Base-by-base conservation (phyloP, 768 basidiomycete genomes). In the Tricholoma saponaceum region DNA sequence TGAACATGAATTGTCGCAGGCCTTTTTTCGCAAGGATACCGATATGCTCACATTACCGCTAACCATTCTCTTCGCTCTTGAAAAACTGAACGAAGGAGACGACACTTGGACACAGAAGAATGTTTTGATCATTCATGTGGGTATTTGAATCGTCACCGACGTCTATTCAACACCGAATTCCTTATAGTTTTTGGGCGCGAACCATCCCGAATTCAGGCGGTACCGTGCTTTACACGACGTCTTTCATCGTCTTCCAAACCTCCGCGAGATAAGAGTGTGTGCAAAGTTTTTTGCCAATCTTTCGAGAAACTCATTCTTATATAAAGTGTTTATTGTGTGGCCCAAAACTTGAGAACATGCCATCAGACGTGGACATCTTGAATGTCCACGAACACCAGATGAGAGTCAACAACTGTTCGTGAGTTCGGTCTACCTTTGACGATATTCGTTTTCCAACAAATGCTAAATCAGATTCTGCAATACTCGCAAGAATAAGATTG, bases 1-100 rank as follows among this genome's bases (percentile, higher is more conserved):
- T 22, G 22, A 49, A 23, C 3, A 55, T 20, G 5, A 43, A 12
- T 39, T 62, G 2, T 46, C 60, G 12, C 58, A 20, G 5, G 58
- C 66, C 0, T 66, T 61, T 52, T 35, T 73, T 18, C 63, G 72
- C 5, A 62, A 58, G 0, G 66, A 63, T 18, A 71, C 71, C 0
- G 67, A 72, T 5, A 55, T 49, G 14, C 58, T 74, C 16, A 66
- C 71, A 4, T 64, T 72, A 63, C 64, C 72, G 1, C 66, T 74
- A 70, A 70, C 70, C 4, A 71, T 72, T 18, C 52, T 75, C 14
- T 70, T 61, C 52, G 71, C 62, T 1, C 60, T 75, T 0, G 71
- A 75, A 46, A 58, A 59, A 13, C 44, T 75, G 33, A 68, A 72
- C 23, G 10, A 8, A 13, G 58, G 53, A 5, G 67, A 67, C 25